Conservation (phyloP, 1,284 basidiomycete genomes). For the Puccinia hordei region DNA sequence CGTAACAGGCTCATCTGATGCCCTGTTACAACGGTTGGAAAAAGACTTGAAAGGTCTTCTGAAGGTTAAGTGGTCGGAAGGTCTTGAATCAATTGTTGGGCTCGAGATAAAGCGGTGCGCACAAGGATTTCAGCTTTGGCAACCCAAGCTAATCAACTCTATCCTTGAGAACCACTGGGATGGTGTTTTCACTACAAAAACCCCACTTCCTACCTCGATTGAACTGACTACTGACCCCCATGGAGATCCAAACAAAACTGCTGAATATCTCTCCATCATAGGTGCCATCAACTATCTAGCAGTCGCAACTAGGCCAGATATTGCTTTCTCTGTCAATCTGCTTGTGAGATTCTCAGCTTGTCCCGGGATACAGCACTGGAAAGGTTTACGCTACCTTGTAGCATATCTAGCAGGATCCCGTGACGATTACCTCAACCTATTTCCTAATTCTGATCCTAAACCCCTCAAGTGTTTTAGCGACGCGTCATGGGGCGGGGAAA, state of each 20-base stretch:
- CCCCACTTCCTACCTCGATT: not conserved
- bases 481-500: conserved; percentile 30
- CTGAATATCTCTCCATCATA: conserved; percentile 26
- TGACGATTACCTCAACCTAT: too few species aligned
- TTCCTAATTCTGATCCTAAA: too few species aligned
- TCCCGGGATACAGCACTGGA: too few species aligned
- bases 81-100: not conserved
- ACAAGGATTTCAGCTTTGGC: not conserved
- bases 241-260: not conserved
- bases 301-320: too few species aligned
- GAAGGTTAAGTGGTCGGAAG: conserved; percentile 33
- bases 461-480: conserved; percentile 9
- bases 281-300: too few species aligned
- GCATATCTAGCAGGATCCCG: too few species aligned
- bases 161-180: too few species aligned
- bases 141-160: not conserved
- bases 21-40: not conserved
- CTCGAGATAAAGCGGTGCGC: not conserved
- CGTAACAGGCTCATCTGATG: not conserved
- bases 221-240: not conserved
- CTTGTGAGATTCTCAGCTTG: too few species aligned
- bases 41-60: not conserved
- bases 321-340: too few species aligned
- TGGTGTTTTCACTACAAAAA: not conserved
- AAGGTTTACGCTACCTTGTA: too few species aligned